Base-by-base conservation (phyloP, 1,139 yeast species). In the Debaryomycetaceae sp. region DNA sequence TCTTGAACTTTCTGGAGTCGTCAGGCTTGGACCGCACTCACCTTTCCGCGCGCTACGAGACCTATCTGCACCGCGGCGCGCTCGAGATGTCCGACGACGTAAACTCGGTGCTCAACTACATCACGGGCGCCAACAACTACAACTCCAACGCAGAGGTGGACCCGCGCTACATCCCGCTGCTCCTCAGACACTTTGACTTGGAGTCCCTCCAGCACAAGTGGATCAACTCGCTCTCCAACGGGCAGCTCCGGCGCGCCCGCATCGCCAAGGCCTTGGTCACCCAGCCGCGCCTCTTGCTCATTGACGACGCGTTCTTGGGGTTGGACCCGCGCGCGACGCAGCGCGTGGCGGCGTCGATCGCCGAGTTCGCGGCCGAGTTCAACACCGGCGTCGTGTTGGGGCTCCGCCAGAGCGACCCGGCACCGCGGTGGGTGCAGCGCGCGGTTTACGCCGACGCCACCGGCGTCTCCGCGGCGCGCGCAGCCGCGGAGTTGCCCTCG, bases 221-320 rank as follows among this genome's bases (percentile, higher is more conserved):
- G 88, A 75, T 85, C 28, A 85, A 85, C 52, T 84, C 93, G 0
- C 63, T 91, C 30, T 83, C 95, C 53, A 91, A 91, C 51, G 98
- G 98, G 0, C 98, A 91, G 55, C 78, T 84, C 53, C 69, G 98
- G 43, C 65, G 98, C 30, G 95, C 96, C 0, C 66, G 96, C 38
- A 62, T 91, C 18, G 97, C 96, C 0, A 71, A 74, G 39, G 75
- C 89, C 0, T 49, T 91, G 32, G 67, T 86, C 32, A 62, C 65
- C 33, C 62, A 72, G 29, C 96, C 96, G 0, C 64, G 65, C 25
- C 44, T 88, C 16, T 59, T 88, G 35, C 53, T 89, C 8, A 68
- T 91, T 12, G 97, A 91, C 52, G 97, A 91, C 45, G 96, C 96
- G 6, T 88, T 86, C 48, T 58, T 91, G 28, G 98, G 98, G 0